Conservation (phyloP, 1,139 yeast species). For the Hyphopichia wangnamkhiaoensis region DNA sequence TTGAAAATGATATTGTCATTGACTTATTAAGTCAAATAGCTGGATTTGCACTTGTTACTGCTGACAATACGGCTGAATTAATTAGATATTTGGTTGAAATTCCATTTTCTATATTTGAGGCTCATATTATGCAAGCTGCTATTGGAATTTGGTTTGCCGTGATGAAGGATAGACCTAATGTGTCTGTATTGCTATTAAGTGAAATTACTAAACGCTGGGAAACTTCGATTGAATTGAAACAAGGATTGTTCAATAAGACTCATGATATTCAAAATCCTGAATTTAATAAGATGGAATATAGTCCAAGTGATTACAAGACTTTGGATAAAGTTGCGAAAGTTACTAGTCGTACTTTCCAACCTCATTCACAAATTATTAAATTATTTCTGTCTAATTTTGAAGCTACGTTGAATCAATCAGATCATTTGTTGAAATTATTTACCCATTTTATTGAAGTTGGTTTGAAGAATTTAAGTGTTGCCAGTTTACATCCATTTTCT, state of each 20-base stretch:
- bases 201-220: constrained; percentile 75
- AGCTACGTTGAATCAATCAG: constrained; percentile 74
- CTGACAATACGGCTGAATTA: constrained; percentile 50
- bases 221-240: constrained; percentile 53
- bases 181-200: constrained; percentile 62
- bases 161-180: constrained; percentile 61
- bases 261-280: constrained; percentile 66
- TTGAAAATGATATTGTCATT: constrained; percentile 33
- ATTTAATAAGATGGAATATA: constrained; percentile 78
- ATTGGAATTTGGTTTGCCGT: constrained; percentile 80
- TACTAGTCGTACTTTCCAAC: constrained; percentile 59
- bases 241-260: constrained; percentile 67
- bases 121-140: constrained; percentile 64
- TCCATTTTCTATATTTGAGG: constrained; percentile 69
- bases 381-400: constrained; percentile 81
- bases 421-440: constrained; percentile 67
- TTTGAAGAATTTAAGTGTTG: constrained; percentile 52
- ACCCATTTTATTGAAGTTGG: constrained; percentile 64
- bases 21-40: constrained; percentile 50
- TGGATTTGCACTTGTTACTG: constrained; percentile 49
- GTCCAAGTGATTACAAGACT: constrained; percentile 73
- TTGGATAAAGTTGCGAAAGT: constrained; percentile 54
- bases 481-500: constrained; percentile 82
- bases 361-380: constrained; percentile 69
- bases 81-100: constrained; percentile 62